Base-by-base conservation (phyloP, 2,329 filamentous ascomycete genomes). In the Cordyceps militaris region DNA sequence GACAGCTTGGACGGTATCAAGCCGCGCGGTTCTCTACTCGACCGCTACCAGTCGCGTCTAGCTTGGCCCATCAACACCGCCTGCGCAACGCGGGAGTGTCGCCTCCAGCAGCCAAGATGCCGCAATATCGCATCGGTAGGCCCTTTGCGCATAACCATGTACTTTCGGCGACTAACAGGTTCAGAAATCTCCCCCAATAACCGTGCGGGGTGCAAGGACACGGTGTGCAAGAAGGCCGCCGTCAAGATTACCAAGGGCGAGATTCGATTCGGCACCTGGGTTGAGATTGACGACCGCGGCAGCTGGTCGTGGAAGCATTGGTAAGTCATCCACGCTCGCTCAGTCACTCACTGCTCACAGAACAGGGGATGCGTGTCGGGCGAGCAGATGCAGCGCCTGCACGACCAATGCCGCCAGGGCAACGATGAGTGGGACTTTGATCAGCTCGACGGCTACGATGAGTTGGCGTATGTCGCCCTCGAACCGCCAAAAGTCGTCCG, bases 311-410 rank as follows among this genome's bases (percentile, higher is more conserved):
- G 88, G 85, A 88, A 87, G 68, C 93, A 97, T 70, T 97, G 93
- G 93, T 95, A 79, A 67, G 80, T 65, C 44, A 38, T 13, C 14
- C n/a, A 13, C 48, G 57, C 46, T 24, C 50, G 57, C 48, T 30
- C 24, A 46, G 60, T 44, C 19, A 11, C 9, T 10, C 19, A 2
- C 14, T 13, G 19, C 43, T 32, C 28, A 48, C 21, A 16, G 11
- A n/a, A 23, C 52, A 96, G 92, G 92, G 92, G 93, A 30, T 97
- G 93, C 66, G 83, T 92, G 36, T 96, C 91, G 16, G 91, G 91
- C 23, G 78, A 80, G 56, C 83, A 90, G 66, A 75, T 97, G 59
- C 66, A 76, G 58, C 86, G 89, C 62, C 72, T 91, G 49, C 81
- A 85, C 59, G 78, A 85, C 6, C 70, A 75, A 8, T 78, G 85